Evolutionary conservation across 2,329 filamentous ascomycete genomes (phyloP).

Genomic region (Parafenestella ontariensis): DNA sequence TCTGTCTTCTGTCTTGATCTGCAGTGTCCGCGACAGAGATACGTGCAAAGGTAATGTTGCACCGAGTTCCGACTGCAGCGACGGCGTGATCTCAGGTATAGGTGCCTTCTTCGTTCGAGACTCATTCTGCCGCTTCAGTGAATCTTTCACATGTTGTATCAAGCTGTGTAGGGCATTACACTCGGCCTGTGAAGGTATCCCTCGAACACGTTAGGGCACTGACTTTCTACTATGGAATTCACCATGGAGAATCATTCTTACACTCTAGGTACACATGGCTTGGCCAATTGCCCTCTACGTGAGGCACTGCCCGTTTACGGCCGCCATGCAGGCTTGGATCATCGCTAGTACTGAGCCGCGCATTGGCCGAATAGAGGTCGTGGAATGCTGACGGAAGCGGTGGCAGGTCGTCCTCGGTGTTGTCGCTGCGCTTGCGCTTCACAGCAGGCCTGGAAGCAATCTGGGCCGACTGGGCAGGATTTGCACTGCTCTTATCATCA

Average conservation of each 20-base stretch:
- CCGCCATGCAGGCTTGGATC: conserved; percentile 87
- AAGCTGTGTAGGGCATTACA: conserved; percentile 36
- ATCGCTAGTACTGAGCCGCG: conserved; percentile 78
- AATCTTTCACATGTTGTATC: conserved; percentile 35
- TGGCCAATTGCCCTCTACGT: conserved; percentile 90
- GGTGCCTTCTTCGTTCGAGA: conserved; percentile 29
- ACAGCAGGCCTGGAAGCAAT: conserved; percentile 13
- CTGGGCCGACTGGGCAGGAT: conserved; percentile 14
- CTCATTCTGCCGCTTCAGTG: conserved; percentile 25
- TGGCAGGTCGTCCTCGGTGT: conserved; percentile 58
- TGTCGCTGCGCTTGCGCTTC: conserved; percentile 44
- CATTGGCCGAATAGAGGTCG: conserved; percentile 85
- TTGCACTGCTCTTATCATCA: conserved; percentile 24
- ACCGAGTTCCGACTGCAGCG: conserved; percentile 79
- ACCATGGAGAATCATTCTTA: conserved; percentile 56
- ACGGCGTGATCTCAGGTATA: conserved; percentile 63
- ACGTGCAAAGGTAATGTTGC: conserved; percentile 85
- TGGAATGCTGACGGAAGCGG: conserved; percentile 83
- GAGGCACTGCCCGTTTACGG: conserved; percentile 80
- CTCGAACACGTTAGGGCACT: conserved; percentile 44
- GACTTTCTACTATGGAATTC: conserved; percentile 10
- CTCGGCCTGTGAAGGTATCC: conserved; percentile 47
- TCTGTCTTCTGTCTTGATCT: conserved; percentile 75
- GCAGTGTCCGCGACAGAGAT: conserved; percentile 83
- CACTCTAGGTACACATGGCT: conserved; percentile 94